Conservation (phyloP, 371 early-diverging fungal species). For the Mortierella sp. region DNA sequence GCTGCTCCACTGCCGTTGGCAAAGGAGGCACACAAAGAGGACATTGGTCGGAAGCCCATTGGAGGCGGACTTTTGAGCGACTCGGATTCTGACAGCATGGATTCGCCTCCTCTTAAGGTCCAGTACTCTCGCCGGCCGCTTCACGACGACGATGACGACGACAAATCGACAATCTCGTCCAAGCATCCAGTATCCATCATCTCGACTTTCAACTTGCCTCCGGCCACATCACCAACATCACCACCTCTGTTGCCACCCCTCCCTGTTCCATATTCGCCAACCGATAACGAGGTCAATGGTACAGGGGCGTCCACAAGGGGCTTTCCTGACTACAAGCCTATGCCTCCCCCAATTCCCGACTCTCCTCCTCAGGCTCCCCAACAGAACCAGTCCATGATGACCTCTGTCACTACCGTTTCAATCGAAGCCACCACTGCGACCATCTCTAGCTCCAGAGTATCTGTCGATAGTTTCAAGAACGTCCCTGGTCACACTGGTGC, state of each 20-base stretch:
- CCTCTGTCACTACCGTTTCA: constrained; percentile 45
- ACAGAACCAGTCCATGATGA: constrained; percentile 25
- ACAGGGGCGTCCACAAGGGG: background rate
- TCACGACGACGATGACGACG: constrained; percentile 25
- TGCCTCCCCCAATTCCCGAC: constrained; percentile 33
- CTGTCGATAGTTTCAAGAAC: constrained; percentile 51
- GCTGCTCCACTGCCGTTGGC: background rate
- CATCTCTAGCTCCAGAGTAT: constrained; percentile 42
- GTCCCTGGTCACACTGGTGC: constrained; percentile 33
- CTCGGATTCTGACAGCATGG: constrained; percentile 41
- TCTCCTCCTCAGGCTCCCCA: constrained; percentile 30
- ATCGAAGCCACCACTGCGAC: constrained; percentile 49
- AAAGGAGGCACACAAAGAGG: background rate
- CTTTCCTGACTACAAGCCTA: constrained; percentile 17
- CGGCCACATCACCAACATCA: constrained; percentile 42
- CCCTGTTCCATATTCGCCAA: constrained; percentile 6
- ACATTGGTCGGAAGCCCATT: background rate
- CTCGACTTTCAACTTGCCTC: constrained; percentile 49
- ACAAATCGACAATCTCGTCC: constrained; percentile 20
- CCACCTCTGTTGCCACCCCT: constrained; percentile 36
- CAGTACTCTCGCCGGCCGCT: constrained; percentile 38
- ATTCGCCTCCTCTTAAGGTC: constrained; percentile 55
- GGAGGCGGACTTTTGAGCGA: constrained; percentile 15
- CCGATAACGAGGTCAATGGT: background rate
- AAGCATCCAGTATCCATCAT: constrained; percentile 48